A percentile compares a stretch with the other conserved stretches of the same genome.
Evolutionary conservation across 192 early-diverging fungal genomes (phyloP).

Genomic region (Entomortierella chlamydospora): DNA sequence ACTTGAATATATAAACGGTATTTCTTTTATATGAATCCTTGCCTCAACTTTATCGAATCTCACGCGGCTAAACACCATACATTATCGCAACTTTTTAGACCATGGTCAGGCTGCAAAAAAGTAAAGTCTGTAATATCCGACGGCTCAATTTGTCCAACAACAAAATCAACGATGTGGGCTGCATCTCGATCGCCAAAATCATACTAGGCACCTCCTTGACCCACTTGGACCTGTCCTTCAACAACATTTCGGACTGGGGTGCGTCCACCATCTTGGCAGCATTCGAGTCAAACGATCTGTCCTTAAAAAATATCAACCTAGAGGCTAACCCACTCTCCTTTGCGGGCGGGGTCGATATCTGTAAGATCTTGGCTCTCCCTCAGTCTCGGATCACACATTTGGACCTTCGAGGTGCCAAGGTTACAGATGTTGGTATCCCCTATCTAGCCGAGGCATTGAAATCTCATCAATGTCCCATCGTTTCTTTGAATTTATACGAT

Average conservation of each 20-base stretch:
- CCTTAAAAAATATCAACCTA: slow-evolving; percentile 44
- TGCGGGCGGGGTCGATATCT: slow-evolving; percentile 40
- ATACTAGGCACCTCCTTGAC: slow-evolving; percentile 15
- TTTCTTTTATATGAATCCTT: neutral
- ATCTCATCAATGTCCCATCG: slow-evolving; percentile 34
- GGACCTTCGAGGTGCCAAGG: slow-evolving; percentile 43
- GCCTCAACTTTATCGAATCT: neutral
- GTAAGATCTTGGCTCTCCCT: slow-evolving; percentile 44
- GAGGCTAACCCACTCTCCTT: slow-evolving; percentile 32
- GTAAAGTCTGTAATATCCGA: slow-evolving; percentile 42
- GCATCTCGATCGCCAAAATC: slow-evolving; percentile 51
- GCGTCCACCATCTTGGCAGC: slow-evolving; percentile 46
- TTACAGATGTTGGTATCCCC: slow-evolving; percentile 49
- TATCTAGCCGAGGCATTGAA: slow-evolving; percentile 48
- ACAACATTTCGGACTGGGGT: slow-evolving; percentile 52
- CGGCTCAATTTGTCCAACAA: slow-evolving; percentile 41
- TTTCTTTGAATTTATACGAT: slow-evolving; percentile 42
- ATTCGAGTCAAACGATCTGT: slow-evolving; percentile 39
- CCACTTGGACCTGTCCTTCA: slow-evolving; percentile 39
- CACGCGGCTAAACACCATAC: neutral
- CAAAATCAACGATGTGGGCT: slow-evolving; percentile 47
- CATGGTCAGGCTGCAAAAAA: slow-evolving; percentile 36
- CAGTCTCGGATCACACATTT: slow-evolving; percentile 37
- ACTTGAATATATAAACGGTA: neutral
- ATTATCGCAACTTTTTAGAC: slow-evolving; percentile 5